These are phyloP conservation scores for Globisporangium parvum DNA, from an alignment of 352 stramenopile species.

Conservation along the genomic window DNA sequence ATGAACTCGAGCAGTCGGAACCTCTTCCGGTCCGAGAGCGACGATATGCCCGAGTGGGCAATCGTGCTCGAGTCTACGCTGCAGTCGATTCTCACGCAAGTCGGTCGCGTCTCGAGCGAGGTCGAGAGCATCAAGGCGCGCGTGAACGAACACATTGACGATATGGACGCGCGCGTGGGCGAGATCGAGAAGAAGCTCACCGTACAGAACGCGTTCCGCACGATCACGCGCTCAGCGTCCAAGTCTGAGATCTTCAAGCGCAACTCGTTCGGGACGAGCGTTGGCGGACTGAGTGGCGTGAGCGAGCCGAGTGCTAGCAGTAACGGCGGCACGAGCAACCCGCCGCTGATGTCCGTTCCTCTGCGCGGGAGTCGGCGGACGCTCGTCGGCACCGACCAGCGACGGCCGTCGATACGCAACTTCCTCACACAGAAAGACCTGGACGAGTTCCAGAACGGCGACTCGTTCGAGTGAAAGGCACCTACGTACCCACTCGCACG, in stretches of 20 bases:
- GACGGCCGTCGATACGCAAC: slow-evolving; percentile 44
- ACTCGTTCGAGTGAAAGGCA: slow-evolving; percentile 25
- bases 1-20: slow-evolving; percentile 3
- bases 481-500: too few species aligned
- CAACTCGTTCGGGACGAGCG: slow-evolving; percentile 6
- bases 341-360: neutral
- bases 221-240: slow-evolving; percentile 26
- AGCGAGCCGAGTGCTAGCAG: neutral
- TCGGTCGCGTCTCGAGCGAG: slow-evolving; percentile 43
- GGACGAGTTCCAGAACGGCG: slow-evolving; percentile 44
- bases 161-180: slow-evolving; percentile 26
- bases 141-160: slow-evolving; percentile 38
- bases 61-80: slow-evolving; percentile 43
- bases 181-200: slow-evolving; percentile 43
- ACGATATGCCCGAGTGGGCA: slow-evolving; percentile 39
- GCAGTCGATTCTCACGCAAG: slow-evolving; percentile 46
- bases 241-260: slow-evolving; percentile 16
- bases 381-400: slow-evolving; percentile 8
- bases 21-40: slow-evolving; percentile 6
- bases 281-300: neutral
- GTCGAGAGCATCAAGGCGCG: slow-evolving; percentile 41
- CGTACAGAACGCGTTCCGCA: slow-evolving; percentile 42
- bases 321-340: neutral
- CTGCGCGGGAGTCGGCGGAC: neutral
- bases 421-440: slow-evolving; percentile 57